A percentile compares a stretch with the other conserved stretches of the same genome.
phyloP scores from a whole-genome alignment of 805 yeast species.

The Ogataea allantospora region DNA sequence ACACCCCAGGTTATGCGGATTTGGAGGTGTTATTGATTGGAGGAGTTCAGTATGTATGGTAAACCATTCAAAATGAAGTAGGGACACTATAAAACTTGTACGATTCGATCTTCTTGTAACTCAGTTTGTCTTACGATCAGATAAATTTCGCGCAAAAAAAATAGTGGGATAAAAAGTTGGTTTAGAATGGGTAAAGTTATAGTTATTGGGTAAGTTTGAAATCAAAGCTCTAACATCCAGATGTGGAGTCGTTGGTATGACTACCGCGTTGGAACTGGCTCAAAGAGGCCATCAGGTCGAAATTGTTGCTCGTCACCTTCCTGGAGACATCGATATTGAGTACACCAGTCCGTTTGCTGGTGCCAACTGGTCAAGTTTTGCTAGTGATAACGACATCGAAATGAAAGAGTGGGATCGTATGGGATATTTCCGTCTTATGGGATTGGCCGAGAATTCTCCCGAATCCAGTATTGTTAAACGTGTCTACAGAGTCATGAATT shows the following conservation, averaged over 20 bases:
- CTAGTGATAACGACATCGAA: constrained; percentile 38
- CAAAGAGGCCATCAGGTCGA: constrained; percentile 41
- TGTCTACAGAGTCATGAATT: constrained; percentile 20
- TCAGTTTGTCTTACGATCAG: too few species aligned
- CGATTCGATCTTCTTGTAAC: too few species aligned
- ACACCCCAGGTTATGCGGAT: too few species aligned
- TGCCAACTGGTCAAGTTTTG: constrained; percentile 69
- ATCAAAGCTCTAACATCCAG: background rate
- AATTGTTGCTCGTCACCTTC: constrained; percentile 45
- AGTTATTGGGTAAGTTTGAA: constrained; percentile 11
- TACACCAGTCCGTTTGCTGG: constrained; percentile 72
- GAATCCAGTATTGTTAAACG: constrained; percentile 44
- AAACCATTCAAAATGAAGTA: too few species aligned
- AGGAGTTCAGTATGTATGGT: too few species aligned
- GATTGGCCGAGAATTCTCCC: constrained; percentile 47
- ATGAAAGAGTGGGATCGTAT: constrained; percentile 43
- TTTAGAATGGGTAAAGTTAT: constrained; percentile 13
- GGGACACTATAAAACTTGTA: too few species aligned
- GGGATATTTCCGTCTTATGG: constrained; percentile 46
- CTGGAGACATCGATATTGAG: constrained; percentile 51
- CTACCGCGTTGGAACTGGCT: constrained; percentile 45
- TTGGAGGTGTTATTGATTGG: too few species aligned
- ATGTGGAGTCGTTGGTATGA: constrained; percentile 54
- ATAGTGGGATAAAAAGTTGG: too few species aligned
- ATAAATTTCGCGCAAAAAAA: background rate